Evolutionary conservation across 1,139 yeast genomes (phyloP), one percentile per base, ranked within the genome.

Genomic region (Meyerozyma smithsonii): DNA sequence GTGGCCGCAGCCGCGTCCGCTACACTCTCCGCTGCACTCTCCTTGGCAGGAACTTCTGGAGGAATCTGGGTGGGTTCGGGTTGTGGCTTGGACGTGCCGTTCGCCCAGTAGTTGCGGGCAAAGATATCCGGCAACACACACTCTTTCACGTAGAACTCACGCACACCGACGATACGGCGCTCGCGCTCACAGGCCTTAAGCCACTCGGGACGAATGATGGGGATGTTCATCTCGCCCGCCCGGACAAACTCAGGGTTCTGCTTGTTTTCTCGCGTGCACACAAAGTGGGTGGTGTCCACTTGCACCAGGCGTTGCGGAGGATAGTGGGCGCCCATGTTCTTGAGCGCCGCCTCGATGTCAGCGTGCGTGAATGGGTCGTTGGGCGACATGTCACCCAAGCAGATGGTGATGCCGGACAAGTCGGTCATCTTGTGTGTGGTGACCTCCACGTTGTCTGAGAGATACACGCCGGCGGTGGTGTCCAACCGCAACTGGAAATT

Each of bases 171-270:
- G 44, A 92, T 80, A 54, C 97, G 69, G 50, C 95, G 77, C 55
- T 90, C 97, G 37, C 77, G 64, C 54, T 88, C 95, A 66, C 98
- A 92, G 0, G 97, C 97, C 61, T 86, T 84, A 43, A 92, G 69
- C 97, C 97, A 92, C 58, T 92, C 97, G 0, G 98, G 98, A 59
- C 96, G 77, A 20, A 92, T 92, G 34, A 92, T 79, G 3, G 99
- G 99, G 43, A 92, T 89, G 58, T 90, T 92, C 72, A 81, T 77
- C 44, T 84, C 90, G 46, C 77, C 74, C 1, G 98, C 98, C 58
- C 81, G 84, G 47, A 81, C 69, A 66, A 72, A 87, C 55, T 84
- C 88, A 2, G 75, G 62, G 39, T 74, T 71, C 19, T 77, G 79
- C 42, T 71, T 64, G 48, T 80, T 84, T 42, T 72, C 73, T 45